These are phyloP conservation scores for Pseudogymnoascus sp. DNA, from an alignment of 2,329 filamentous ascomycete species.

Conservation along the genomic window DNA sequence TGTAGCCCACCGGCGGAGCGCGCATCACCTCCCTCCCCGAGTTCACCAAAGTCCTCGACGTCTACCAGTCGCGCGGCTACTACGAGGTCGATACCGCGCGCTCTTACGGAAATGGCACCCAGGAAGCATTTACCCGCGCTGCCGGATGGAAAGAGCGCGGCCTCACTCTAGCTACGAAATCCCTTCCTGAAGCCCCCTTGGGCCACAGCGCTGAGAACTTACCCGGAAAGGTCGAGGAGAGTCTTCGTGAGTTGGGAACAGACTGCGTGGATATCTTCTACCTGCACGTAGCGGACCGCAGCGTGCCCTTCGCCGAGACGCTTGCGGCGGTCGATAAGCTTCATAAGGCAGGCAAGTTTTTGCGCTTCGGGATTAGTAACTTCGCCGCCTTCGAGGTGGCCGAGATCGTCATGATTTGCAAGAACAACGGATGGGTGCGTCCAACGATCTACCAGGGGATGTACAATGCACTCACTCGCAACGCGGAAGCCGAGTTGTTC, in stretches of 20 bases:
- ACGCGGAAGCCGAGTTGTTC: constrained; percentile 67
- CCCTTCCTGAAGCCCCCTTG: constrained; percentile 55
- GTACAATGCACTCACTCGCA: constrained; percentile 74
- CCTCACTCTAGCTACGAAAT: constrained; percentile 70
- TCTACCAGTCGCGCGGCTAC: constrained; percentile 71
- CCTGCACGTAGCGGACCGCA: constrained; percentile 62
- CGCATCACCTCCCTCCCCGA: constrained; percentile 61
- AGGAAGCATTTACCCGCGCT: constrained; percentile 71
- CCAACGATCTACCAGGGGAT: constrained; percentile 82
- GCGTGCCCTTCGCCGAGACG: constrained; percentile 69
- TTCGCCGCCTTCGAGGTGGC: constrained; percentile 83
- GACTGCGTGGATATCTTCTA: constrained; percentile 73
- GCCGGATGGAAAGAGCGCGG: constrained; percentile 73
- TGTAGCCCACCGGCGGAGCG: constrained; percentile 43
- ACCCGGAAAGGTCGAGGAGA: constrained; percentile 56
- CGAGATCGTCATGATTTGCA: constrained; percentile 72
- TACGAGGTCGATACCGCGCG: constrained; percentile 80
- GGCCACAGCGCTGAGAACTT: constrained; percentile 57
- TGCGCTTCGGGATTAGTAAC: constrained; percentile 71
- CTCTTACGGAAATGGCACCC: constrained; percentile 60
- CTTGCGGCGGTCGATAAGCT: constrained; percentile 69
- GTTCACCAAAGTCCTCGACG: constrained; percentile 64
- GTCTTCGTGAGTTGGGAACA: constrained; percentile 62
- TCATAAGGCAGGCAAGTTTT: constrained; percentile 77
- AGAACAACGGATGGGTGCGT: constrained; percentile 68